Evolutionary conservation across 306 rosid species (phyloP).

Genomic region (Acacia melanoxylon): DNA sequence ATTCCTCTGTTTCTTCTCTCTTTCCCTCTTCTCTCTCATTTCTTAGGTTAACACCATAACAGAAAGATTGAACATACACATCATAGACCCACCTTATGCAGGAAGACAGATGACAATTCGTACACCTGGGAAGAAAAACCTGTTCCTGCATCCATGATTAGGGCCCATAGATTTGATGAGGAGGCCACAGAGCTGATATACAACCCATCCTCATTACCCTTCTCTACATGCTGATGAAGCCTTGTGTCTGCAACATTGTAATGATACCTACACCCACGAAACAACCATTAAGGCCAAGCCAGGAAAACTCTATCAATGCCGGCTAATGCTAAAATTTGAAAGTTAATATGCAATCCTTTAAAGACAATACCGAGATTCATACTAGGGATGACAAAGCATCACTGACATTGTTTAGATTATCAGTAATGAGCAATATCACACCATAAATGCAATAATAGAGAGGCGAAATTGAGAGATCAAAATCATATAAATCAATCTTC

Average conservation of each 20-base stretch:
- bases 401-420: conserved; percentile 9
- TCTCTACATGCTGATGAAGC: conserved; percentile 86
- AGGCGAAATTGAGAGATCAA: neutral
- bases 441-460: neutral
- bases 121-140: conserved; percentile 87
- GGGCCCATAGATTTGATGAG: conserved; percentile 76
- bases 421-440: neutral
- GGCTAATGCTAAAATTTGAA: conserved; percentile 23
- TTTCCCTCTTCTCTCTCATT: no score
- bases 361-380: neutral
- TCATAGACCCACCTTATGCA: conserved; percentile 65
- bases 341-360: conserved; percentile 17
- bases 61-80: conserved; percentile 3
- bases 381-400: neutral
- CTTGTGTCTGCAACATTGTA: conserved; percentile 89
- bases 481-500: neutral
- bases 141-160: conserved; percentile 95
- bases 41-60: no score
- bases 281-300: conserved; percentile 28
- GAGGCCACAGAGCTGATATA: conserved; percentile 88
- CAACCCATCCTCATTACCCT: conserved; percentile 93
- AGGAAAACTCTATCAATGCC: conserved; percentile 22
- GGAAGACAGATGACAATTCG: conserved; percentile 78
- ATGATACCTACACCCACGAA: conserved; percentile 68
- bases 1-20: no score